These are phyloP conservation scores for Exophiala sideris DNA, from an alignment of 2,329 filamentous ascomycete species.

Conservation along the genomic window DNA sequence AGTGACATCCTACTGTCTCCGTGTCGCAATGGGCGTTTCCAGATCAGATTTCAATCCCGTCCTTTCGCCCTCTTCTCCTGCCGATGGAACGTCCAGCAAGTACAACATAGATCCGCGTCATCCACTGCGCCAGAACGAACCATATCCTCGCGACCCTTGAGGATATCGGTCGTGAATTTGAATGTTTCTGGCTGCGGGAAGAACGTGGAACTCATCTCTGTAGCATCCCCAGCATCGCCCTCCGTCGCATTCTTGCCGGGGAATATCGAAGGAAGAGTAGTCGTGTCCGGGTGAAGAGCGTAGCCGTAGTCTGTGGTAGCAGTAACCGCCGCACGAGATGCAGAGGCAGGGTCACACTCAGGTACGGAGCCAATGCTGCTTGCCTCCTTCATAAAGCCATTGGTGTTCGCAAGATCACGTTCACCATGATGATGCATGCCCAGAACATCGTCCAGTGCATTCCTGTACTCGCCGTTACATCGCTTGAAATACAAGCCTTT, in stretches of 20 bases:
- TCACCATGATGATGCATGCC: background rate
- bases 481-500: constrained; percentile 19
- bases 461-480: constrained; percentile 22
- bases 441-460: constrained; percentile 6
- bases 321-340: background rate
- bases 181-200: background rate
- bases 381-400: background rate
- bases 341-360: too few relatives aligned
- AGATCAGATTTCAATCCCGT: background rate
- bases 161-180: background rate
- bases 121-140: constrained; percentile 5
- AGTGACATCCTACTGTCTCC: too few relatives aligned
- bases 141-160: constrained; percentile 6
- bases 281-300: background rate
- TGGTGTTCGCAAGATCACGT: background rate
- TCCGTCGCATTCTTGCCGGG: too few relatives aligned
- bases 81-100: constrained; percentile 1
- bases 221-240: background rate
- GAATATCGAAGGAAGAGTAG: too few relatives aligned
- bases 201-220: background rate
- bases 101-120: constrained; percentile 1
- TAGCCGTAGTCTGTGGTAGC: background rate
- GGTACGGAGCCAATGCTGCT: background rate
- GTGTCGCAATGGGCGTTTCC: too few relatives aligned
- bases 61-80: background rate